Evolutionary conservation across 495 filamentous ascomycete species (phyloP).

Genomic region (Talaromyces proteolyticus): DNA sequence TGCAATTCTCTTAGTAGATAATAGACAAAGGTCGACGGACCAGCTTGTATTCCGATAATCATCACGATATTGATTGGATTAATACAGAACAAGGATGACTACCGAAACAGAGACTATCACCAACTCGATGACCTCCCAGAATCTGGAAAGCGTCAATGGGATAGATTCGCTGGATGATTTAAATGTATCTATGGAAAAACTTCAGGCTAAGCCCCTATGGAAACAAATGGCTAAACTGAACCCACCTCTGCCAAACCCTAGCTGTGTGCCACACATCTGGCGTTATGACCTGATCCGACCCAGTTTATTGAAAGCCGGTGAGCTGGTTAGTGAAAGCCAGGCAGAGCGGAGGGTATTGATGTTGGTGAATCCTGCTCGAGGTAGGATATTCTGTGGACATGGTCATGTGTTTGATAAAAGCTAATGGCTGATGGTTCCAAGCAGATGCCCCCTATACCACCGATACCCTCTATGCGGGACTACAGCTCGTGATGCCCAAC

Average conservation of each 20-base stretch:
- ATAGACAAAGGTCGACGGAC: not conserved
- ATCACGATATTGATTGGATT: not conserved
- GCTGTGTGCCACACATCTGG: constrained; percentile 30
- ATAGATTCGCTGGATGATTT: constrained; percentile 17
- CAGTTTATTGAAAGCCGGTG: constrained; percentile 30
- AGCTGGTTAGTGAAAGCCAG: constrained; percentile 33
- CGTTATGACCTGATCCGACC: constrained; percentile 33
- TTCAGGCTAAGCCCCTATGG: constrained; percentile 31
- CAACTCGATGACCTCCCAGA: not conserved
- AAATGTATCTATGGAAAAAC: constrained; percentile 15
- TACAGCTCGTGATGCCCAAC: constrained; percentile 44
- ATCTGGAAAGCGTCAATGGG: not conserved
- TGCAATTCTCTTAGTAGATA: not conserved
- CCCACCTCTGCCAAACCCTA: constrained; percentile 37
- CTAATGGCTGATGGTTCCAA: not conserved
- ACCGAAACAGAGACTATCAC: not conserved
- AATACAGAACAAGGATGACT: not conserved
- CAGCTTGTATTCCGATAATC: not conserved
- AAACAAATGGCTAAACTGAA: constrained; percentile 37
- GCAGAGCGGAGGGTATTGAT: constrained; percentile 42
- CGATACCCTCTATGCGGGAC: constrained; percentile 44
- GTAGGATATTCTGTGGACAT: constrained; percentile 13
- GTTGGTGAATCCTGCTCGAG: constrained; percentile 39
- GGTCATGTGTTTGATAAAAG: not conserved
- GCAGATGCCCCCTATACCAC: constrained; percentile 42